phyloP scores from a whole-genome alignment of 192 early-diverging fungal species.

The Backusella mclennaniae region DNA sequence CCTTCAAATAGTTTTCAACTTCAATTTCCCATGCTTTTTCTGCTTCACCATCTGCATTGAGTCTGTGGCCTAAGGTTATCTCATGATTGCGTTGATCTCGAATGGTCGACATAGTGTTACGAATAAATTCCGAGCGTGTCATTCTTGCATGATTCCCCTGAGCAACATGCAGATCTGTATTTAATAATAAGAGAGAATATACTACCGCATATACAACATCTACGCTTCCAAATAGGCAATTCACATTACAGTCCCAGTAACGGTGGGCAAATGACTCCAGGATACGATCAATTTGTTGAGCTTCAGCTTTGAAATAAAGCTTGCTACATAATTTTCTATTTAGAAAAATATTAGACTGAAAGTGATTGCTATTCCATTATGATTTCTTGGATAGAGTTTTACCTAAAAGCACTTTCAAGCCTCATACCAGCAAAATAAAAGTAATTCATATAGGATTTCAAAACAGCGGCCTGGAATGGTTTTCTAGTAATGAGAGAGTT shows the following conservation, averaged over 20 bases:
- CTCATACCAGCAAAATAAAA: conserved; percentile 71
- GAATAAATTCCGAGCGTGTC: conserved; percentile 69
- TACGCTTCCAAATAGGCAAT: conserved; percentile 44
- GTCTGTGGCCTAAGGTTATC: conserved; percentile 8
- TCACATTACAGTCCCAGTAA: conserved; percentile 82
- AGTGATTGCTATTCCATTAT: too few relatives aligned
- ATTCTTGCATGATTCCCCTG: conserved; percentile 70
- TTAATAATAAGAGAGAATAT: conserved; percentile 85
- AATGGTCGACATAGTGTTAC: conserved; percentile 62
- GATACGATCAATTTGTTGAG: conserved; percentile 91
- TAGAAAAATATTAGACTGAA: background rate
- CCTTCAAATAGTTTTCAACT: conserved; percentile 19
- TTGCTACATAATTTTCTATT: conserved; percentile 68
- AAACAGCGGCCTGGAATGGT: conserved; percentile 50
- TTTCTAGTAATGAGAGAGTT: conserved; percentile 25
- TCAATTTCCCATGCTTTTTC: conserved; percentile 23
- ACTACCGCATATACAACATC: conserved; percentile 87
- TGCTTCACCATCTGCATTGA: background rate
- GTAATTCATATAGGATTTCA: conserved; percentile 71
- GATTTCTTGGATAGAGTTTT: background rate
- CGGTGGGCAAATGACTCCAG: conserved; percentile 77
- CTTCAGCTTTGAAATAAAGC: conserved; percentile 84
- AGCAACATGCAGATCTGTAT: conserved; percentile 91
- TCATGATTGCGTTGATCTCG: conserved; percentile 31
- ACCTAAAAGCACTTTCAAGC: conserved; percentile 80